These are phyloP conservation scores for Auricularia sp. DNA, from an alignment of 768 basidiomycete genomes.

Conservation along the genomic window DNA sequence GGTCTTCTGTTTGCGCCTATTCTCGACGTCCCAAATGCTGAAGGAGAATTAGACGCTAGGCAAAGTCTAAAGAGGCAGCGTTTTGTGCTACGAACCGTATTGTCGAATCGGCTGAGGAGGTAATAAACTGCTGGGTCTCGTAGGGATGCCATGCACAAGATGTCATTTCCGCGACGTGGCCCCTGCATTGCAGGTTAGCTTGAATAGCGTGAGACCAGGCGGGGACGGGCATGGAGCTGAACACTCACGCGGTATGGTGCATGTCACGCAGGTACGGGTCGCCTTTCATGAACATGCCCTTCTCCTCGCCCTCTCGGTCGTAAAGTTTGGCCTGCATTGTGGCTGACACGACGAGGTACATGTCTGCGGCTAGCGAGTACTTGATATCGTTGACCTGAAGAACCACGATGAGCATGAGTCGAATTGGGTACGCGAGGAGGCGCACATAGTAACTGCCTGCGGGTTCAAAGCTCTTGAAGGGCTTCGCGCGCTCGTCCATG, in stretches of 20 bases:
- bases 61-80: not conserved
- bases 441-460: constrained; percentile 83
- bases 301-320: constrained; percentile 86
- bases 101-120: constrained; percentile 90
- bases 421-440: constrained; percentile 11
- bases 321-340: constrained; percentile 83
- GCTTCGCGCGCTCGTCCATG: constrained; percentile 79
- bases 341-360: constrained; percentile 81
- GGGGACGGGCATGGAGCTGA: constrained; percentile 8
- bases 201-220: not conserved
- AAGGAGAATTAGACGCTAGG: not conserved
- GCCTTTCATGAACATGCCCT: constrained; percentile 85
- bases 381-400: constrained; percentile 80
- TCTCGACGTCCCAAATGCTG: constrained; percentile 92
- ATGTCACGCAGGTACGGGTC: constrained; percentile 98
- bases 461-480: constrained; percentile 96
- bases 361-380: constrained; percentile 79
- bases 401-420: constrained; percentile 6
- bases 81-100: constrained; percentile 50
- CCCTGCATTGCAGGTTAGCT: constrained; percentile 38
- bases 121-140: constrained; percentile 76
- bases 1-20: constrained; percentile 87
- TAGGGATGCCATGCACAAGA: constrained; percentile 91
- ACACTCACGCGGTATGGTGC: constrained; percentile 88
- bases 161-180: constrained; percentile 88